These are phyloP conservation scores for Exophiala sideris DNA, from an alignment of 2,329 filamentous ascomycete species.

Conservation along the genomic window DNA sequence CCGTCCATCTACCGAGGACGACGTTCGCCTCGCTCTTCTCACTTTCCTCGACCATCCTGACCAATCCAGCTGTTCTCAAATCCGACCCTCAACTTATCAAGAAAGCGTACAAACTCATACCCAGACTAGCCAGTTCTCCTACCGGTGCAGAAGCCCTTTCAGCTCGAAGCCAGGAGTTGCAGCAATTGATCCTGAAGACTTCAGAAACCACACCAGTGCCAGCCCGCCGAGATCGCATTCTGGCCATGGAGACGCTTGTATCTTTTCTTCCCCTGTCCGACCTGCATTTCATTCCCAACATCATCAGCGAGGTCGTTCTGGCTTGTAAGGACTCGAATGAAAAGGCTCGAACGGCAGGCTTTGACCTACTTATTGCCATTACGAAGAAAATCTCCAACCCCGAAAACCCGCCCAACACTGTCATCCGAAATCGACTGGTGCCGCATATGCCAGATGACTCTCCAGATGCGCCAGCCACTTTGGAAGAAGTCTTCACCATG, in stretches of 20 bases:
- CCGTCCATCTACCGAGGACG: conserved; percentile 82
- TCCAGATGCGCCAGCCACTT: conserved; percentile 69
- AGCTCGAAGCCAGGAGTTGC: conserved; percentile 73
- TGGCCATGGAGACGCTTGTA: conserved; percentile 76
- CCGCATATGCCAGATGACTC: conserved; percentile 81
- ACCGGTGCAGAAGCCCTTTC: conserved; percentile 71
- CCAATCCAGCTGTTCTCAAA: conserved; percentile 58
- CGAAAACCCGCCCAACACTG: conserved; percentile 53
- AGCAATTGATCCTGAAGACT: conserved; percentile 73
- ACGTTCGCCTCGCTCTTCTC: conserved; percentile 83
- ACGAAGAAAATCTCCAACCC: conserved; percentile 76
- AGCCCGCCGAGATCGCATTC: conserved; percentile 78
- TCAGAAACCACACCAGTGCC: conserved; percentile 83
- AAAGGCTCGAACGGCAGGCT: conserved; percentile 82
- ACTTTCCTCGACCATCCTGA: conserved; percentile 78
- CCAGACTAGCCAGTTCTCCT: conserved; percentile 78
- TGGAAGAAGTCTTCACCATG: conserved; percentile 98
- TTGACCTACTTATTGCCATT: conserved; percentile 85
- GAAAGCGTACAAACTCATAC: conserved; percentile 98
- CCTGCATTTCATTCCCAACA: conserved; percentile 87
- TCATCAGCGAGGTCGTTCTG: conserved; percentile 91
- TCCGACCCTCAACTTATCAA: conserved; percentile 89
- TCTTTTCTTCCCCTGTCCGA: conserved; percentile 72
- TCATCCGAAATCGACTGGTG: conserved; percentile 84
- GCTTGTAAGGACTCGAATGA: conserved; percentile 98